Percentiles rank a stretch among this genome's conserved stretches.
Evolutionary conservation across 805 yeast species (phyloP).

Genomic region (Lipomyces sp.): DNA sequence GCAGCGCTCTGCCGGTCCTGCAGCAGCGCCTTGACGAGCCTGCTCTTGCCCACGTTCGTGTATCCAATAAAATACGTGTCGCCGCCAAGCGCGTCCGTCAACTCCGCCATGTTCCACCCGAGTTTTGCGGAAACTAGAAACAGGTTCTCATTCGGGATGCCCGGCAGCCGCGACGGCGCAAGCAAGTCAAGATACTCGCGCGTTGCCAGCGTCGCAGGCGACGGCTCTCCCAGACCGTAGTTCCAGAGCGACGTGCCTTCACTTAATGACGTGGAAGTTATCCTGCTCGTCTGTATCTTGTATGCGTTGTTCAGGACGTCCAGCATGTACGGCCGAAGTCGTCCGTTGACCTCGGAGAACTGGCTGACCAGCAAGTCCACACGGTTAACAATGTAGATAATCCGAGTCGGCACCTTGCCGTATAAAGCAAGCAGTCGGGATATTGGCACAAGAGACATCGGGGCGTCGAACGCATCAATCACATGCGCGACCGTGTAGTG

Average conservation of each 20-base stretch:
- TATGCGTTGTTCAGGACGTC: background rate
- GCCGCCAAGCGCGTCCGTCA: conserved; percentile 42
- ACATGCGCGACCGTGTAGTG: conserved; percentile 55
- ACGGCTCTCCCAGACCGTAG: background rate
- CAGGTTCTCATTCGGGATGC: conserved; percentile 37
- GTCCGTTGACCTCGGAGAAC: background rate
- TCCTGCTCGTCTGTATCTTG: background rate
- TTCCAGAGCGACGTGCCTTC: conserved; percentile 8
- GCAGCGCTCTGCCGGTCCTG: background rate
- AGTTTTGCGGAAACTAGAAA: conserved; percentile 50
- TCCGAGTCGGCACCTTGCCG: background rate
- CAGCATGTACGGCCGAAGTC: conserved; percentile 10
- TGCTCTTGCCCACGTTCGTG: conserved; percentile 86
- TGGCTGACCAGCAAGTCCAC: conserved; percentile 12
- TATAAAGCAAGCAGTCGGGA: conserved; percentile 1
- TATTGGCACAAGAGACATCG: conserved; percentile 45
- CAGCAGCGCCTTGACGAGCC: conserved; percentile 66
- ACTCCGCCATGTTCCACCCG: conserved; percentile 50
- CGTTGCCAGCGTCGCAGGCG: background rate
- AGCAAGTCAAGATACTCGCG: background rate
- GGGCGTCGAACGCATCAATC: conserved; percentile 68
- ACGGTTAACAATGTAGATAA: conserved; percentile 12
- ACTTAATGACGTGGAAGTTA: background rate
- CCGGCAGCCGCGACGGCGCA: no score
- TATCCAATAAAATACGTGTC: conserved; percentile 62